Evolutionary conservation across 1,139 yeast species (phyloP), one percentile per base, ranked within the genome.

Genomic region (Candida mesenterica): DNA sequence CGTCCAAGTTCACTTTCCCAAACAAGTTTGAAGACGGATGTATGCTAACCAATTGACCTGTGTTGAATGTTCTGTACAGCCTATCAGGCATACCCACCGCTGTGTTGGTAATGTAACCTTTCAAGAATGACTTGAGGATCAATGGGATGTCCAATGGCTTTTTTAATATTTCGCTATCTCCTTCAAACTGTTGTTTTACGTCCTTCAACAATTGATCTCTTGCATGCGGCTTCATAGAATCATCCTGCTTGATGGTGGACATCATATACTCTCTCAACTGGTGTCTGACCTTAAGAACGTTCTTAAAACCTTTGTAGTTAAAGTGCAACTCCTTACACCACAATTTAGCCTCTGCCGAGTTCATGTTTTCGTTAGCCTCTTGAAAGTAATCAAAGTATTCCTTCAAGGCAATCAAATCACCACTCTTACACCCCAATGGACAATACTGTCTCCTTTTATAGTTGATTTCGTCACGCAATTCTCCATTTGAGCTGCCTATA

Each of bases 41-140:
- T 13, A 94, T 79, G 40, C 94, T 79, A 31, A 94, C 79, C 20
- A 84, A 65, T 50, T 83, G 89, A 15, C 95, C 95, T 5, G 83
- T 78, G 17, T 81, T 66, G 10, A 89, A 82, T 0, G 97, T 89
- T 53, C 95, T 72, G 62, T 83, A 94, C 3, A 96, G 84, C 50
- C 97, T 73, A 57, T 94, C 98, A 0, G 98, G 96, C 79, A 87
- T 79, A 5, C 97, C 95, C 14, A 92, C 79, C 0, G 98, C 98
- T 0, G 96, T 82, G 56, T 92, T 90, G 38, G 82, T 74, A 20
- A 87, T 73, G 50, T 75, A 92, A 0, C 99, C 98, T 32, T 75
- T 71, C 30, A 94, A 62, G 58, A 94, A 94, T 6, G 89, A 74
- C 54, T 86, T 86, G 36, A 92, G 63, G 4, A 92, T 69, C 2